Evolutionary conservation across 2,329 filamentous ascomycete species (phyloP), one percentile per base, ranked within the genome.

Genomic region (Thielaviopsis punctulata): DNA sequence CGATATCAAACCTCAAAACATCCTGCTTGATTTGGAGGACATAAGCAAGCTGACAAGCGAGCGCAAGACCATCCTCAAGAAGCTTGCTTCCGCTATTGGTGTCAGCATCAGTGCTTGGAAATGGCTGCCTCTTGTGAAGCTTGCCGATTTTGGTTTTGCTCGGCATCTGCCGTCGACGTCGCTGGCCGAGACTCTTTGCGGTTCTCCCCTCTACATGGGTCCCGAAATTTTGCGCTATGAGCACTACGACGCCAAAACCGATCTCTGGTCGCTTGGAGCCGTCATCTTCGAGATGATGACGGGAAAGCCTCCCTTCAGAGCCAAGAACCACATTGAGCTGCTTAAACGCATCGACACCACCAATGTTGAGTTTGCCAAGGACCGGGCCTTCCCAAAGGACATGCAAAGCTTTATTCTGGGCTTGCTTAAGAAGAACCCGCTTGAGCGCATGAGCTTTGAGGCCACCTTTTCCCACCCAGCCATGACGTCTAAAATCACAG

Each of bases 101-200:
- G 70, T 98, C 25, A 74, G 79, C 51, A 92, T 88, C 18, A 39
- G 49, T 19, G 39, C 53, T 19, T 55, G 49, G 45, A 52, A 43
- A 30, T 55, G 53, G 53, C 68, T 98, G 43, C 92, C 92, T 4
- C 93, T 96, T 83, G 77, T 98, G 55, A 98, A 98, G 69, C 82
- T 98, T 60, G 92, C 92, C 53, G 92, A 98, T 68, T 98, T 98
- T 63, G 92, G 92, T n/a, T 98, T 98, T 64, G 92, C 92, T 52
- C 81, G 92, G 52, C 87, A 93, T 52, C 70, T 98, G 48, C 90
- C 92, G 1, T 81, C 86, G 7, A 94, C 90, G 0, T 90, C 89
- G 4, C 75, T 98, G 57, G 92, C 92, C 10, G 92, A 98, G 65
- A 98, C 92, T 0, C 77, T 98, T 0, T 98, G 92, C 65, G 92